Base-by-base conservation (phyloP, 352 stramenopile species). In the Bremia lactucae region DNA sequence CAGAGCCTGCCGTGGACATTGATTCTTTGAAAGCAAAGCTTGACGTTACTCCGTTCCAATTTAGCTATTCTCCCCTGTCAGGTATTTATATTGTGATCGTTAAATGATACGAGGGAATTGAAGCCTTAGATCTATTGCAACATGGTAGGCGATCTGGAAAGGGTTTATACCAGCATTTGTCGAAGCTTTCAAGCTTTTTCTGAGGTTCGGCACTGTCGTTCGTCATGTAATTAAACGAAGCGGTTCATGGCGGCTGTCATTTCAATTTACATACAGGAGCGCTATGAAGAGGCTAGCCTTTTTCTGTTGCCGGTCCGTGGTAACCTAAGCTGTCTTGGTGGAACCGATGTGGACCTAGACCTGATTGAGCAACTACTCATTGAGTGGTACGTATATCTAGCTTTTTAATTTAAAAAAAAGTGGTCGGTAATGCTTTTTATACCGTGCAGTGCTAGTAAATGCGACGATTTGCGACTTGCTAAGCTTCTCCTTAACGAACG, bases 401-500 rank as follows among this genome's bases (percentile, higher is more conserved):
- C 4, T 34, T 15, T 38, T 34, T 11, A 8, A n/a, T 25, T 24
- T 5, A 2, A n/a, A 28, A 25, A 11, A 26, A 36, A 2, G 2
- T 33, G 28, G 4, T 33, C 11, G 15, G 15, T 15, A 41, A 14
- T 28, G 16, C 9, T 36, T 7, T 26, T 43, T 19, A 18, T 26
- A 18, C 41, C 36, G 1, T 45, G 13, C 36, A 91, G 78, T 54
- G 69, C 78, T 25, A 87, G 71, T 29, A 72, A 74, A 33, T 80
- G 73, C 41, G 58, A 75, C 18, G 65, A 87, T 34, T 55, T 88
- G 42, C 54, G 62, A 31, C 57, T 93, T 8, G 80, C 76, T 7
- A 76, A 85, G 20, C 65, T 90, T 25, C 55, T 93, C n/a, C 62
- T 93, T 15, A 90, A 87, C 47, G 80, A 93, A 62, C 59, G 75